A percentile compares a stretch with the other conserved stretches of the same genome.
These are phyloP conservation scores for Clitocybe nebularis DNA, from an alignment of 1,284 basidiomycete species.

Conservation along the genomic window DNA sequence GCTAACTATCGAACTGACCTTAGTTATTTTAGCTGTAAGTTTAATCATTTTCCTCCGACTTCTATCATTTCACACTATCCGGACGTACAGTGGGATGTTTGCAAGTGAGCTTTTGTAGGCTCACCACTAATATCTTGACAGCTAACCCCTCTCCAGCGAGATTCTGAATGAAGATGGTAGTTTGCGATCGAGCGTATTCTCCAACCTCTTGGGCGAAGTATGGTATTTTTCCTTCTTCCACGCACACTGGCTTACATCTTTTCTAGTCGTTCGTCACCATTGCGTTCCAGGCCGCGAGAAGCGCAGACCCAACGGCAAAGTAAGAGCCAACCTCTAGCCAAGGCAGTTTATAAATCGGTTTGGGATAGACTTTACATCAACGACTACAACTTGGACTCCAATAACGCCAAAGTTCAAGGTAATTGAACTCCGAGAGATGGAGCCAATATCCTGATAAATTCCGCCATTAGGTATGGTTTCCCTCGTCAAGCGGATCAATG, in stretches of 20 bases:
- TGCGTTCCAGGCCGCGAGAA: constrained; percentile 37
- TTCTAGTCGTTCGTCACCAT: constrained; percentile 35
- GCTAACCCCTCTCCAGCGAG: constrained; percentile 25
- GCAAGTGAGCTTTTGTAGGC: constrained; percentile 24
- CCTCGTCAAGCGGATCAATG: constrained; percentile 33
- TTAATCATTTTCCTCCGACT: not conserved
- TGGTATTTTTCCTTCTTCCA: not conserved
- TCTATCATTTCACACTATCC: no score
- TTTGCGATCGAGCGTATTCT: constrained; percentile 38
- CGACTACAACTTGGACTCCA: constrained; percentile 39
- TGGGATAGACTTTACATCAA: constrained; percentile 36
- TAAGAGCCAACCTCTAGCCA: constrained; percentile 11
- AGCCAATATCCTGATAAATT: not conserved
- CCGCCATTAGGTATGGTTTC: constrained; percentile 24
- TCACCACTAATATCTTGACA: not conserved
- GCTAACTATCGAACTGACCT: not conserved
- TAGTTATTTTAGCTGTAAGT: constrained; percentile 20
- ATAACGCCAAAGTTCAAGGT: constrained; percentile 33
- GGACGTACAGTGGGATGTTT: constrained; percentile 35
- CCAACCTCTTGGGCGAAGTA: constrained; percentile 36
- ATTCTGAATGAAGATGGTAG: constrained; percentile 42
- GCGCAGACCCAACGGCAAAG: constrained; percentile 33
- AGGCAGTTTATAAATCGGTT: not conserved
- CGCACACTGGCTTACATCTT: not conserved
- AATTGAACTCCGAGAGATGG: not conserved